A percentile compares a stretch with the other conserved stretches of the same genome.
These are phyloP conservation scores for Lachnellula arida DNA, from an alignment of 2,329 filamentous ascomycete species.

Conservation along the genomic window DNA sequence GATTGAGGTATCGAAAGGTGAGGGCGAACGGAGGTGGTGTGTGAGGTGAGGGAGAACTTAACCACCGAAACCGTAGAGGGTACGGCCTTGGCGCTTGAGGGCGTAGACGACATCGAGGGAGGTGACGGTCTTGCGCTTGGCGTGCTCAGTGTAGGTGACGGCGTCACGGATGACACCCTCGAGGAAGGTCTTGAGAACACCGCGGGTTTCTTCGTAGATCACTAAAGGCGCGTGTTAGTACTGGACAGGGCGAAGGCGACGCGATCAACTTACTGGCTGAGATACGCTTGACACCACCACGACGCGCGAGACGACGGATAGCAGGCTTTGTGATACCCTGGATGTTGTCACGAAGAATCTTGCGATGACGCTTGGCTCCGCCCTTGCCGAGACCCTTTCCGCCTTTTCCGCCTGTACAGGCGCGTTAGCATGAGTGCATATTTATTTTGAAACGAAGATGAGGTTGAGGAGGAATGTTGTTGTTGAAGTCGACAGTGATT, in stretches of 20 bases:
- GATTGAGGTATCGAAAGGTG: conserved; percentile 21
- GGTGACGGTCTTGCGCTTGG: conserved; percentile 71
- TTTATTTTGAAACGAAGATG: background rate
- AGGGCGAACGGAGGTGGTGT: conserved; percentile 16
- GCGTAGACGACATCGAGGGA: conserved; percentile 62
- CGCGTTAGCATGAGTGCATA: conserved; percentile 16
- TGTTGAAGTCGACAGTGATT: conserved; percentile 13
- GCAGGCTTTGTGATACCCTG: conserved; percentile 99
- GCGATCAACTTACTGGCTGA: conserved; percentile 65
- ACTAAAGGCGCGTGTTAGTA: conserved; percentile 4
- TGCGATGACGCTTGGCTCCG: conserved; percentile 96
- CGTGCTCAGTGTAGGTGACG: conserved; percentile 55
- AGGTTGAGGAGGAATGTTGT: background rate
- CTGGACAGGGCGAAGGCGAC: background rate
- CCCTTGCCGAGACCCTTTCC: conserved; percentile 98
- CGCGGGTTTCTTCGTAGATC: conserved; percentile 57
- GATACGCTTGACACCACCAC: conserved; percentile 99
- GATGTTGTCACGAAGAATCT: conserved; percentile 99
- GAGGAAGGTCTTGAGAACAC: conserved; percentile 80
- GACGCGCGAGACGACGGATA: conserved; percentile 95
- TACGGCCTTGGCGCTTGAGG: conserved; percentile 61
- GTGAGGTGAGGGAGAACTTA: conserved; percentile 43
- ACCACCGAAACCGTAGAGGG: conserved; percentile 66
- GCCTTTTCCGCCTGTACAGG: conserved; percentile 45
- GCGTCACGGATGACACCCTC: conserved; percentile 68